Evolutionary conservation across 768 basidiomycete genomes (phyloP).

Genomic region (Boletus pseudopeckii): DNA sequence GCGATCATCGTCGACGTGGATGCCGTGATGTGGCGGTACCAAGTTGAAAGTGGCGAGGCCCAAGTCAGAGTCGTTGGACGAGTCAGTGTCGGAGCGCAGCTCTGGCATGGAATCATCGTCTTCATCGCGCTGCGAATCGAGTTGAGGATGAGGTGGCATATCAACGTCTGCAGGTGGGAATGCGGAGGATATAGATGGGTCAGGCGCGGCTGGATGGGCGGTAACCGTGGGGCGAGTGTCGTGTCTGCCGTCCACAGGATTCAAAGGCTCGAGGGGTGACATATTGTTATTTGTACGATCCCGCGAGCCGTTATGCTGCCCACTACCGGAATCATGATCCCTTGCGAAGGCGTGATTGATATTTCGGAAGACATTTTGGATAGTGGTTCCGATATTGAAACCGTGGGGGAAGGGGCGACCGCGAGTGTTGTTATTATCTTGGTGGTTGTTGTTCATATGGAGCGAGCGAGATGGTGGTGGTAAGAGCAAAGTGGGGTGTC

Average conservation of each 20-base stretch:
- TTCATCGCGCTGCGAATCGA: constrained; percentile 18
- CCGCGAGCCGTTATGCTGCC: background rate
- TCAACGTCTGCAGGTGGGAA: constrained; percentile 3
- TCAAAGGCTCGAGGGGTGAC: constrained; percentile 4
- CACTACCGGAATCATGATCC: constrained; percentile 1
- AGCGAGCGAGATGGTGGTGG: constrained; percentile 14
- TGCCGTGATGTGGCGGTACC: constrained; percentile 15
- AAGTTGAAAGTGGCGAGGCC: constrained; percentile 32
- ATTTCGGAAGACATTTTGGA: constrained; percentile 31
- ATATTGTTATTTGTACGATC: background rate
- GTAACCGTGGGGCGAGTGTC: background rate
- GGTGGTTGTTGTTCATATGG: constrained; percentile 19
- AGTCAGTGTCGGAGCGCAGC: constrained; percentile 37
- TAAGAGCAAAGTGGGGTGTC: background rate
- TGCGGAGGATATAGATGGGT: constrained; percentile 1
- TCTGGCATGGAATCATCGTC: constrained; percentile 42
- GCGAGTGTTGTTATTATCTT: constrained; percentile 5
- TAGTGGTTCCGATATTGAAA: constrained; percentile 26
- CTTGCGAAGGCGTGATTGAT: constrained; percentile 31
- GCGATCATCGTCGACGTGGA: constrained; percentile 31
- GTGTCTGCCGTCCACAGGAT: background rate
- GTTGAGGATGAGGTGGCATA: constrained; percentile 5
- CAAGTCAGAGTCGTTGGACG: constrained; percentile 35
- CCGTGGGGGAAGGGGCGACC: constrained; percentile 10
- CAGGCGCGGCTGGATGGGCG: background rate